phyloP scores from a whole-genome alignment of 75 land plant species.

The Pinus taeda region DNA sequence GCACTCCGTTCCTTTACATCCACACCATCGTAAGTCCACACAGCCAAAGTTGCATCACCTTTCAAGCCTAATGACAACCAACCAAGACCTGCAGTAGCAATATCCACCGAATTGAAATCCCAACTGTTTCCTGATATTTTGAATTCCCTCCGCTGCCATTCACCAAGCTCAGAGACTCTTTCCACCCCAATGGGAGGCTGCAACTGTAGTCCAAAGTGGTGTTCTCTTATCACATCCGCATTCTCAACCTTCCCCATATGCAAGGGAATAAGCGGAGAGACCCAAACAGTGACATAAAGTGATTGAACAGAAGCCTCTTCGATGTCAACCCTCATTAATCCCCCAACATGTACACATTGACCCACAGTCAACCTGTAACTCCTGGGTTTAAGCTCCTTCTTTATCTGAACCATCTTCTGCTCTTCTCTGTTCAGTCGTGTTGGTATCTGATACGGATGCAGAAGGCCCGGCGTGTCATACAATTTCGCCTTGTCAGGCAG shows the following conservation, averaged over 20 bases:
- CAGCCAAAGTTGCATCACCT: slow-evolving; percentile 72
- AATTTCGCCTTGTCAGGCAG: slow-evolving; percentile 66
- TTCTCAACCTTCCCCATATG: slow-evolving; percentile 87
- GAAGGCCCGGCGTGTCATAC: slow-evolving; percentile 90
- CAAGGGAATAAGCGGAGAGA: slow-evolving; percentile 75
- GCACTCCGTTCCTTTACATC: slow-evolving; percentile 65
- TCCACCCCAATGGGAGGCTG: slow-evolving; percentile 89
- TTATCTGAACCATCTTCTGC: slow-evolving; percentile 72
- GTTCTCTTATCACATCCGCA: slow-evolving; percentile 51
- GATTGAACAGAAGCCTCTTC: slow-evolving; percentile 64
- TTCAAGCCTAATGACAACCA: slow-evolving; percentile 88
- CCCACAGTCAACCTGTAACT: slow-evolving; percentile 91
- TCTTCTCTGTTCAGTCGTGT: slow-evolving; percentile 81
- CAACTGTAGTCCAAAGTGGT: slow-evolving; percentile 81
- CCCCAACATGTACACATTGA: slow-evolving; percentile 79
- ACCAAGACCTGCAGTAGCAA: slow-evolving; percentile 88
- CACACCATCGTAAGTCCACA: slow-evolving; percentile 92
- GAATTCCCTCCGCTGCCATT: slow-evolving; percentile 64
- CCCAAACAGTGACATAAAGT: slow-evolving; percentile 90
- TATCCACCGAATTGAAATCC: slow-evolving; percentile 74
- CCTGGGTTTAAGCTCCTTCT: slow-evolving; percentile 83
- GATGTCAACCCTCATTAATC: slow-evolving; percentile 76
- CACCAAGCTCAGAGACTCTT: slow-evolving; percentile 74
- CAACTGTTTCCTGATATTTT: slow-evolving; percentile 65
- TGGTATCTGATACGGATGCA: slow-evolving; percentile 84